phyloP scores from a whole-genome alignment of 1,284 basidiomycete species.

The Microbotryum lychnidis-dioicae region DNA sequence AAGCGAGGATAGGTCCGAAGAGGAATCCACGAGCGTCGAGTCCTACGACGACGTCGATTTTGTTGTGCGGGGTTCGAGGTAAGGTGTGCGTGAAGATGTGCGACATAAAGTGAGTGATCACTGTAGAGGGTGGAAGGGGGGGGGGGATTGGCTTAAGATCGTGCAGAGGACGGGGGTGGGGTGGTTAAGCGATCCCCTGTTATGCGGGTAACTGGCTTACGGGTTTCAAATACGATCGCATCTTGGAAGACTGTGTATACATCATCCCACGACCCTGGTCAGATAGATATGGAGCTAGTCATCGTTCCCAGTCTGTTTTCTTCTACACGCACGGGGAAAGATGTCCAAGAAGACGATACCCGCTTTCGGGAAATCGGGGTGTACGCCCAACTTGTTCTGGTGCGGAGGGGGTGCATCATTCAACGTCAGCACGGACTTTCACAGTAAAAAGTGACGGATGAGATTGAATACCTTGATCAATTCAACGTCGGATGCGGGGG shows the following conservation, averaged over 20 bases:
- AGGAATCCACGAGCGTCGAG: slow-evolving; percentile 96
- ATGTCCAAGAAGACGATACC: slow-evolving; percentile 72
- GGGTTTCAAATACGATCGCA: slow-evolving; percentile 67
- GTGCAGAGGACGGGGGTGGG: not conserved
- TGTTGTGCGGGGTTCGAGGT: slow-evolving; percentile 48
- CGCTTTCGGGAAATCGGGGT: slow-evolving; percentile 15
- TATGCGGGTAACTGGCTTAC: not conserved
- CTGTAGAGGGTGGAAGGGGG: slow-evolving; percentile 44
- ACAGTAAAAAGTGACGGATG: no score
- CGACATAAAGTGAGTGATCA: slow-evolving; percentile 82
- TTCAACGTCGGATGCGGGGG: no score
- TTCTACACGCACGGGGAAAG: slow-evolving; percentile 52
- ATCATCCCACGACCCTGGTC: no score
- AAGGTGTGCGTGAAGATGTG: slow-evolving; percentile 75
- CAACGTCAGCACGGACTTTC: no score
- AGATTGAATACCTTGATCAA: no score
- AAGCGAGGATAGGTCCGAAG: slow-evolving; percentile 83
- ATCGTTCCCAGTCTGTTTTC: not conserved
- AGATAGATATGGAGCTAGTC: no score
- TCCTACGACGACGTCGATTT: slow-evolving; percentile 90
- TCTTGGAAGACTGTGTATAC: slow-evolving; percentile 48
- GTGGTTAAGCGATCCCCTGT: not conserved
- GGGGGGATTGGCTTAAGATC: not conserved
- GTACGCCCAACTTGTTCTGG: no score
- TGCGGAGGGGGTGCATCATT: no score